Evolutionary conservation across 23 red algal species (phyloP), one percentile per base, ranked within the genome.

Genomic region (Gracilariopsis chorda): DNA sequence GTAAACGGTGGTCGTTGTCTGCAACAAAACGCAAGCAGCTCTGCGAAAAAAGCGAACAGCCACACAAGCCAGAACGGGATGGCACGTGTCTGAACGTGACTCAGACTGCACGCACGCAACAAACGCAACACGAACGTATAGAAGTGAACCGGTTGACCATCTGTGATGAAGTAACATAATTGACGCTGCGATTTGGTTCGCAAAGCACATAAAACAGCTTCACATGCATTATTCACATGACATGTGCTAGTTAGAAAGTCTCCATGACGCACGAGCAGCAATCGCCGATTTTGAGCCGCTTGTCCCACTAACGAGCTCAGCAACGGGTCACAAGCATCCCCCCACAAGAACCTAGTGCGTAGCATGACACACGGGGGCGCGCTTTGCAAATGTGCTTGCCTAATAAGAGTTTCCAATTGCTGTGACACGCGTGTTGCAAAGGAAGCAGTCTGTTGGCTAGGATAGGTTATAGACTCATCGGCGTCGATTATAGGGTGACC

Each of bases 161-260:
- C 82, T 41, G 82, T 87, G 42, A 87, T 63, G 8, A 87, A 71
- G 48, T 87, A 87, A 34, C 67, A 45, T 14, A 87, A 40, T 39
- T 55, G 48, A 5, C 56, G 53, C 30, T 39, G 60, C 61, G 20
- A 10, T 48, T 53, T 63, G 17, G 60, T 74, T 46, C 82, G 61
- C 46, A 87, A 87, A 37, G 21, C 82, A 44, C 62, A 70, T 29
- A 74, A 29, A 2, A 87, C 60, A 7, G 52, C 82, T 33, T 70
- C 82, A 71, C 82, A 87, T 17, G 82, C 82, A 63, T 87, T 87
- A 32, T 74, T 2, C 32, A 87, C 61, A 21, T 87, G 82, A 59
- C 82, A 87, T 1, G 82, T 87, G 43, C 82, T 87, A 27, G 65
- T 74, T 20, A 72, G 29, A 63, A 70, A 87, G 19, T 87, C 43